Percentiles rank a stretch among this genome's conserved stretches.
These are phyloP conservation scores for Tephrocybe sp. DNA, from an alignment of 768 basidiomycete genomes.

Conservation along the genomic window DNA sequence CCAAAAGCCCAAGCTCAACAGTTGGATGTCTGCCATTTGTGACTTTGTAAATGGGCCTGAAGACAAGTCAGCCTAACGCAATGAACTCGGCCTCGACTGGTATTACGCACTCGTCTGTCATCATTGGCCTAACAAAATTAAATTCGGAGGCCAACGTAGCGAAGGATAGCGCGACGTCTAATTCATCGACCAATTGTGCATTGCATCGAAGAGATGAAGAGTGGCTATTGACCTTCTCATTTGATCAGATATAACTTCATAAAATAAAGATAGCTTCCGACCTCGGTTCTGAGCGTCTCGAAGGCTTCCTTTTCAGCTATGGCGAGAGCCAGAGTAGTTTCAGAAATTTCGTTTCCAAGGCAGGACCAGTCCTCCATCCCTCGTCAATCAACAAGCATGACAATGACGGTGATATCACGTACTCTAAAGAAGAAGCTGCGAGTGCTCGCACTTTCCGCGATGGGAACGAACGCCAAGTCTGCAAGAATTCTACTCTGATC, in stretches of 20 bases:
- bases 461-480: constrained; percentile 51
- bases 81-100: not conserved
- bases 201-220: constrained; percentile 65
- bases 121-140: constrained; percentile 68
- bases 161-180: constrained; percentile 84
- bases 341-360: constrained; percentile 68
- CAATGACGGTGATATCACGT: constrained; percentile 10
- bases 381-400: not conserved
- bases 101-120: constrained; percentile 65
- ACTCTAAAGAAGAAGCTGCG: constrained; percentile 71
- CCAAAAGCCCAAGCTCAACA: constrained; percentile 85
- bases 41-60: constrained; percentile 62
- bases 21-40: constrained; percentile 87
- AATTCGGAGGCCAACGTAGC: constrained; percentile 78
- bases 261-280: constrained; percentile 22
- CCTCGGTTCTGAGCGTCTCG: constrained; percentile 66
- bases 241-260: not conserved
- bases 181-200: constrained; percentile 78
- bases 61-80: not conserved
- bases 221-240: constrained; percentile 58
- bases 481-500: constrained; percentile 51
- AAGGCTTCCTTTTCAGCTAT: constrained; percentile 75
- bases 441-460: constrained; percentile 67
- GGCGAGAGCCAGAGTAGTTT: constrained; percentile 51
- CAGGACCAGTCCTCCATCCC: constrained; percentile 65